phyloP scores from a whole-genome alignment of 352 stramenopile genomes.

The Phytophthora syringae region DNA sequence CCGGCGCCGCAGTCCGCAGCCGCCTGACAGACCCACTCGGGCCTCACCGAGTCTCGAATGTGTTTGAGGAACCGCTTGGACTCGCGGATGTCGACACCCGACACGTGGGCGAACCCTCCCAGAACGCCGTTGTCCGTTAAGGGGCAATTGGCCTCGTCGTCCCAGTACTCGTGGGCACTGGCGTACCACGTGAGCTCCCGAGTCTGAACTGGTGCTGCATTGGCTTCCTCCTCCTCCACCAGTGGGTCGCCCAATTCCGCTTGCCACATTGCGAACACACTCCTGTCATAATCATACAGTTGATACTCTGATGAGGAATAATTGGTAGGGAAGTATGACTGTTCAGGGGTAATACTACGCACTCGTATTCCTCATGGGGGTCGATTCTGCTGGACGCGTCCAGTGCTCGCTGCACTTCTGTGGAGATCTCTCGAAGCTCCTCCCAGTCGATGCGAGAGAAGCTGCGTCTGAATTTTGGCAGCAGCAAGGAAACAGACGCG shows the following conservation, averaged over 20 bases:
- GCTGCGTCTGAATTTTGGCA: conserved; percentile 24
- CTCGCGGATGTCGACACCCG: conserved; percentile 77
- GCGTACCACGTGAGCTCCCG: conserved; percentile 67
- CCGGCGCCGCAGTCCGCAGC: conserved; percentile 88
- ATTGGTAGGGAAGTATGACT: background rate
- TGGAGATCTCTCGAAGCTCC: conserved; percentile 53
- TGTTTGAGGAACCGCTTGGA: conserved; percentile 69
- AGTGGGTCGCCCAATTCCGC: conserved; percentile 50
- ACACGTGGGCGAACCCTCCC: conserved; percentile 90
- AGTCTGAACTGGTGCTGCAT: background rate
- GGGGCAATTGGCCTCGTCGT: conserved; percentile 92
- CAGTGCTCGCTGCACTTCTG: conserved; percentile 66
- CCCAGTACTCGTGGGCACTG: conserved; percentile 80
- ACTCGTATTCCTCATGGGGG: conserved; percentile 71
- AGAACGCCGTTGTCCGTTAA: conserved; percentile 94
- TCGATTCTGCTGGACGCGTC: conserved; percentile 60
- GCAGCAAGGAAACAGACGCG: conserved; percentile 11
- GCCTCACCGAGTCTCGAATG: conserved; percentile 45
- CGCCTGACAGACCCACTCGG: conserved; percentile 52
- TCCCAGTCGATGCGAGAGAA: conserved; percentile 63
- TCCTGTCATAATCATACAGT: conserved; percentile 32
- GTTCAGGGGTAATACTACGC: conserved; percentile 11
- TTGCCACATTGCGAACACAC: conserved; percentile 81
- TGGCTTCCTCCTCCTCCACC: conserved; percentile 11
- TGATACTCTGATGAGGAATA: background rate